Evolutionary conservation across 108 stramenopile genomes (phyloP), one percentile per base, ranked within the genome.

Genomic region (Heterococcus sp.): DNA sequence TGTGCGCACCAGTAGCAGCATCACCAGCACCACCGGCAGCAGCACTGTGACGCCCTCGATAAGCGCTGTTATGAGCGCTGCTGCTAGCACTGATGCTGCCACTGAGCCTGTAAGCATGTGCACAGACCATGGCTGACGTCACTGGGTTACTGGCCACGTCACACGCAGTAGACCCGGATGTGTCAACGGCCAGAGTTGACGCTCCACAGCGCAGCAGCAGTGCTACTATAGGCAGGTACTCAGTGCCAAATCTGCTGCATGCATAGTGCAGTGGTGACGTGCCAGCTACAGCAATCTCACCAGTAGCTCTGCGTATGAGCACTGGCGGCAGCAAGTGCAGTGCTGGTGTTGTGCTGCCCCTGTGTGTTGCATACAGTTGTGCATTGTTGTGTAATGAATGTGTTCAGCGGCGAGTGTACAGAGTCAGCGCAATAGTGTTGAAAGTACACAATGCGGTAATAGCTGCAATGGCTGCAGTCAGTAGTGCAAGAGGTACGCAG

Each of bases 231-330:
- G 69, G 35, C 3, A 38, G 8, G 65, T 40, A 81, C 64, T 69
- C 79, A 33, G 72, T 65, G 65, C 79, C 68, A 21, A 81, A 65
- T 65, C 73, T 71, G 4, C 26, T 35, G 4, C 39, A 71, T 26
- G 71, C 79, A 38, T 38, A 35, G 65, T 81, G 79, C 8, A 81
- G 72, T n/a, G 79, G 79, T 27, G 79, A 73, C 32, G 73, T 66
- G 29, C 79, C 79, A n/a, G n/a, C n/a, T n/a, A n/a, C n/a, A n/a
- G n/a, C n/a, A n/a, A n/a, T n/a, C n/a, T n/a, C n/a, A n/a, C n/a
- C n/a, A n/a, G n/a, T n/a, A n/a, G n/a, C n/a, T n/a, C n/a, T n/a
- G n/a, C n/a, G n/a, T n/a, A n/a, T n/a, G 46, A 8, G 46, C 46
- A 58, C 46, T 58, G 46, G 14, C 46, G 8, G 46, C 21, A 21